Conservation (phyloP, 352 stramenopile genomes). For the Phytophthora meadii region DNA sequence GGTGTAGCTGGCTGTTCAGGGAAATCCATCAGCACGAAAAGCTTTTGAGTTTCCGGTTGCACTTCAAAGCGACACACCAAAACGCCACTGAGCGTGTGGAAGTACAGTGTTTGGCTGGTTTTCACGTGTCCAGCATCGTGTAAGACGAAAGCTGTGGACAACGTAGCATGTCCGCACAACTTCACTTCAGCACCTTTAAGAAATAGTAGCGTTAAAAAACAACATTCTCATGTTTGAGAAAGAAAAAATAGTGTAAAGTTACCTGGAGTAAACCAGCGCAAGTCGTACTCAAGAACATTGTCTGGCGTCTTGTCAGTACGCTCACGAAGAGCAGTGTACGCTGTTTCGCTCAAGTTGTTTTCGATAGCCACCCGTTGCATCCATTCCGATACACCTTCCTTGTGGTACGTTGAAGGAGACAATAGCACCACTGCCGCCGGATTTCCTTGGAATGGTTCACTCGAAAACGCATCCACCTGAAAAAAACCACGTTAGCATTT, state of each 20-base stretch:
- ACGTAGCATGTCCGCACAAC: constrained; percentile 93
- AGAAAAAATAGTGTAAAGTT: background rate
- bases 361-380: constrained; percentile 88
- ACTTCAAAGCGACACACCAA: constrained; percentile 46
- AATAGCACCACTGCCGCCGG: constrained; percentile 91
- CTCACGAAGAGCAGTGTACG: constrained; percentile 69
- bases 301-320: constrained; percentile 1
- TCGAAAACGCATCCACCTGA: constrained; percentile 78
- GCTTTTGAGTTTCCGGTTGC: constrained; percentile 22
- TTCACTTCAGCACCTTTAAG: constrained; percentile 70
- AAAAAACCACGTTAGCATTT: background rate
- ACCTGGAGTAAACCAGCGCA: constrained; percentile 77
- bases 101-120: constrained; percentile 51
- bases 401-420: constrained; percentile 39
- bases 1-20: constrained; percentile 33
- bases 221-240: background rate
- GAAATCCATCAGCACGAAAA: constrained; percentile 72
- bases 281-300: constrained; percentile 44
- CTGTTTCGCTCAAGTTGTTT: constrained; percentile 94
- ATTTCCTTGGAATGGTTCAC: constrained; percentile 85
- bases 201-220: background rate
- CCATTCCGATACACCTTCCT: constrained; percentile 36
- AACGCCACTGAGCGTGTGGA: constrained; percentile 74
- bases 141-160: constrained; percentile 85
- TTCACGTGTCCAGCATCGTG: constrained; percentile 59